phyloP scores from a whole-genome alignment of 2,329 filamentous ascomycete species.

The Aspergillus luchuensis region DNA sequence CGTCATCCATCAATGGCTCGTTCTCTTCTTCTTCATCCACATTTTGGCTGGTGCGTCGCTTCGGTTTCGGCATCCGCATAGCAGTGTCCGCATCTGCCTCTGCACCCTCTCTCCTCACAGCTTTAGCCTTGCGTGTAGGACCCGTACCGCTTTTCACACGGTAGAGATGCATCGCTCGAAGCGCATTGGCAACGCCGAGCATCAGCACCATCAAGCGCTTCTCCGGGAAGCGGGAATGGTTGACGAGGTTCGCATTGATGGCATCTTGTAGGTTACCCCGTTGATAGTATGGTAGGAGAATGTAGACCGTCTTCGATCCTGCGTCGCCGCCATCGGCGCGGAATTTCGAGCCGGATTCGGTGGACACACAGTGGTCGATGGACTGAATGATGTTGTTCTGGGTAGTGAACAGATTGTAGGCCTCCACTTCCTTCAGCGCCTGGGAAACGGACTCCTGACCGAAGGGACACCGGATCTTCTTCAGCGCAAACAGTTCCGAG shows the following conservation, averaged over 20 bases:
- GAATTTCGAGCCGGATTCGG: slow-evolving; percentile 62
- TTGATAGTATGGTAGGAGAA: slow-evolving; percentile 91
- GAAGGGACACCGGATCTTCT: slow-evolving; percentile 98
- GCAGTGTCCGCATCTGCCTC: slow-evolving; percentile 52
- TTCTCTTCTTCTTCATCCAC: slow-evolving; percentile 70
- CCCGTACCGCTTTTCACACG: slow-evolving; percentile 61
- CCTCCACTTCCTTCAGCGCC: slow-evolving; percentile 95
- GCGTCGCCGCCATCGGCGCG: slow-evolving; percentile 60
- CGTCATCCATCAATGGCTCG: slow-evolving; percentile 78
- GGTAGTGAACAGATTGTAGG: slow-evolving; percentile 85
- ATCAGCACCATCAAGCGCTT: slow-evolving; percentile 85
- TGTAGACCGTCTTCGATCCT: slow-evolving; percentile 89
- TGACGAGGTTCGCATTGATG: slow-evolving; percentile 98
- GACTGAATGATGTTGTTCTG: slow-evolving; percentile 84
- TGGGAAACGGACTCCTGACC: slow-evolving; percentile 93
- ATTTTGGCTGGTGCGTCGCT: slow-evolving; percentile 47
- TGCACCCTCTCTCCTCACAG: slow-evolving; percentile 57
- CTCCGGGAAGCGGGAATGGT: slow-evolving; percentile 88
- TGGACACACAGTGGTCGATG: slow-evolving; percentile 78
- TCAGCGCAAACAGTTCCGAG: slow-evolving; percentile 86
- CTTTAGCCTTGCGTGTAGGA: slow-evolving; percentile 57
- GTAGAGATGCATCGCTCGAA: slow-evolving; percentile 92
- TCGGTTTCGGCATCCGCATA: slow-evolving; percentile 40
- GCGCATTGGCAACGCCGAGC: slow-evolving; percentile 83
- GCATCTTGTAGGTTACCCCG: slow-evolving; percentile 95